These are phyloP conservation scores for Curvularia verruculosa DNA, from an alignment of 2,329 filamentous ascomycete species.

Conservation along the genomic window DNA sequence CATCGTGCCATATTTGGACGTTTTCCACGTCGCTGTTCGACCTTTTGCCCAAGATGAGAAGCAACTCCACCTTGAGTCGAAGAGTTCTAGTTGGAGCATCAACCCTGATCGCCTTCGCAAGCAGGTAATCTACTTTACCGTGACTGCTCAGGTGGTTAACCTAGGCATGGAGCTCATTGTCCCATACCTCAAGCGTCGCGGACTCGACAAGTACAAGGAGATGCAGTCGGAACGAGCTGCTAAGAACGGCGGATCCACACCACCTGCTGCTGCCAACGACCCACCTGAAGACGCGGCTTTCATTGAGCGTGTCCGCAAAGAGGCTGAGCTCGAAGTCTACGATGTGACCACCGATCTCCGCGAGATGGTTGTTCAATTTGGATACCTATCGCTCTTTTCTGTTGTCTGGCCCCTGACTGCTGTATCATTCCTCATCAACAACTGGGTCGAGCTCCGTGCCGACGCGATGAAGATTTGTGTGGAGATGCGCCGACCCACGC, in stretches of 20 bases:
- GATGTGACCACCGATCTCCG: conserved; percentile 89
- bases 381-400: conserved; percentile 89
- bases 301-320: conserved; percentile 77
- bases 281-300: conserved; percentile 79
- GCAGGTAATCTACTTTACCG: conserved; percentile 94
- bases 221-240: conserved; percentile 66
- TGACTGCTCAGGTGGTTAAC: conserved; percentile 90
- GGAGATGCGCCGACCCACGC: conserved; percentile 86
- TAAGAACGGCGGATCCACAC: conserved; percentile 61
- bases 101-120: conserved; percentile 83
- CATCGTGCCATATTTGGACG: conserved; percentile 82
- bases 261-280: conserved; percentile 64
- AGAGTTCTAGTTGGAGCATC: conserved; percentile 72
- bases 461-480: conserved; percentile 94
- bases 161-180: conserved; percentile 84
- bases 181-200: conserved; percentile 80
- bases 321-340: conserved; percentile 82
- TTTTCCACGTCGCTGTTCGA: conserved; percentile 77
- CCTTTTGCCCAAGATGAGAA: conserved; percentile 78
- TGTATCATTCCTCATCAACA: conserved; percentile 88
- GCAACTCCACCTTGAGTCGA: conserved; percentile 58
- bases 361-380: conserved; percentile 68
- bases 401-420: conserved; percentile 94
- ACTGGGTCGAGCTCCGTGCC: conserved; percentile 92
- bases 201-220: conserved; percentile 78